Base-by-base conservation (phyloP, 768 basidiomycete genomes). In the Coprinopsis strossmayeri region DNA sequence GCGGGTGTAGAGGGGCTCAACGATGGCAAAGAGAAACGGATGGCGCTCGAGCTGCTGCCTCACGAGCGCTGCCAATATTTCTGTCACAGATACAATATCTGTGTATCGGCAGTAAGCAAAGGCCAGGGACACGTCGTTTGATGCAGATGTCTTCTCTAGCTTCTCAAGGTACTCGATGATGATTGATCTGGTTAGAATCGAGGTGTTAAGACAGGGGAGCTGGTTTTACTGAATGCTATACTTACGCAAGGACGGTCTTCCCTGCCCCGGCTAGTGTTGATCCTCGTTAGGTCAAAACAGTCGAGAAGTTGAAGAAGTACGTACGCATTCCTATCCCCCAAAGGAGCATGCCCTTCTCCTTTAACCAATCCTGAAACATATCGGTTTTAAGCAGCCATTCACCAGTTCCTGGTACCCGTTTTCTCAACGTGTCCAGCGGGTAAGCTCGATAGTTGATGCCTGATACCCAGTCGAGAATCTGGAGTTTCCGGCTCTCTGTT, bases 201-300 rank as follows among this genome's bases (percentile, higher is more conserved):
- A 38, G 37, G n/a, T 3, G 9, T 3, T 7, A 3, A 21, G 23
- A 5, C 18, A n/a, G n/a, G 10, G 5, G 12, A 17, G 5, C 9
- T 18, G 15, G 23, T 23, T 10, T 23, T 18, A 26, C 2, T 5
- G 21, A 39, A 25, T 23, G 15, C 10, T 5, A 26, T 3, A 38
- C 46, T 5, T 28, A 48, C 46, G 46, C 18, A 4, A 48, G 20
- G 7, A 48, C 18, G 4, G 46, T 48, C 20, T 48, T 48, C 2
- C 46, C 46, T 15, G 46, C 34, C n/a, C 46, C 46, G 28, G 46
- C 46, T 48, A 26, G 5, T 9, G 20, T 9, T n/a, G 18, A 13
- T 17, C 9, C 18, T 7, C 9, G 45, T 2, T 3, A n/a, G n/a
- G 5, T 7, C 3, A 46, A 9, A 5, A 5, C 18, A 27, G 34